Evolutionary conservation across 2,329 filamentous ascomycete species (phyloP).

Genomic region (Cladorrhinum sp.): DNA sequence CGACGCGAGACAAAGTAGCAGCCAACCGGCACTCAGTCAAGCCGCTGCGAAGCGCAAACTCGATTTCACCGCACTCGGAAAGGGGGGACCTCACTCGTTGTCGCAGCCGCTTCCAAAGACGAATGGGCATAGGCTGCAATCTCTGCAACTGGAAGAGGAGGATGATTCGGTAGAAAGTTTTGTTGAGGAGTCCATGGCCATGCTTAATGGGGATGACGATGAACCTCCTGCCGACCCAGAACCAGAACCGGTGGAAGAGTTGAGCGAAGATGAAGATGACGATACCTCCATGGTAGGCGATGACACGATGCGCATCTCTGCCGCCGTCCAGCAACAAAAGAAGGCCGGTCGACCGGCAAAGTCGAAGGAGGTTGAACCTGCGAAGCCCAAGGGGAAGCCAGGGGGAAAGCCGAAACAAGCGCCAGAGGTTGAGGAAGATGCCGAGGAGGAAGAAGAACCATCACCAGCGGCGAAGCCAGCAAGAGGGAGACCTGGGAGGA

Average conservation of each 20-base stretch:
- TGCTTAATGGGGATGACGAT: conserved; percentile 34
- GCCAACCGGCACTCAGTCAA: conserved; percentile 30
- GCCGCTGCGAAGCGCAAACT: conserved; percentile 51
- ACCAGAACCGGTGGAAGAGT: conserved; percentile 31
- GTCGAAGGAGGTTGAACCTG: conserved; percentile 6
- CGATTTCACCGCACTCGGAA: conserved; percentile 44
- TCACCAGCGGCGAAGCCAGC: conserved; percentile 17
- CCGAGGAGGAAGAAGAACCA: conserved; percentile 32
- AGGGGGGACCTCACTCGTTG: conserved; percentile 22
- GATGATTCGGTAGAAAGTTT: conserved; percentile 31
- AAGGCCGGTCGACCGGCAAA: conserved; percentile 16
- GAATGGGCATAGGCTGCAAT: conserved; percentile 15
- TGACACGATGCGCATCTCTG: conserved; percentile 11
- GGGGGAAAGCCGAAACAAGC: conserved; percentile 8
- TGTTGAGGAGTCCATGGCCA: conserved; percentile 42
- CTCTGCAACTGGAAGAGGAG: conserved; percentile 24
- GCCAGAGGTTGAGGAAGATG: conserved; percentile 21
- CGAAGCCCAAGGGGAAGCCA: background rate
- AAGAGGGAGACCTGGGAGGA: background rate
- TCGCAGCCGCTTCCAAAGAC: conserved; percentile 32
- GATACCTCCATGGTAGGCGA: conserved; percentile 25
- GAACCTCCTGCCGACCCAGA: conserved; percentile 24
- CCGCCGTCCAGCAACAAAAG: conserved; percentile 10
- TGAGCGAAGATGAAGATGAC: conserved; percentile 24
- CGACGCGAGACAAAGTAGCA: conserved; percentile 14